phyloP scores from a whole-genome alignment of 306 rosid genomes.

The Begonia loranthoides region DNA sequence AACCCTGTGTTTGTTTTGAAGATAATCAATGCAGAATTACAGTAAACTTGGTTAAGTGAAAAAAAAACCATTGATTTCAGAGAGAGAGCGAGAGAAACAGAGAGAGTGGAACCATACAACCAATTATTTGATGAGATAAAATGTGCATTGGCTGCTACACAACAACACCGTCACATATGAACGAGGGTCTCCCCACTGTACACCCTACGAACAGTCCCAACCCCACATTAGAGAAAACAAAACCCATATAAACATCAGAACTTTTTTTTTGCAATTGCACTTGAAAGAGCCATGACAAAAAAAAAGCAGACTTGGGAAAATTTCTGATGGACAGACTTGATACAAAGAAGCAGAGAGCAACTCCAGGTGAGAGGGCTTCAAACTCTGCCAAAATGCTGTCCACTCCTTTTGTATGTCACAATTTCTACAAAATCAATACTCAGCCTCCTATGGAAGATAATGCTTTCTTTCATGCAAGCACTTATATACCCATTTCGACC shows the following conservation, averaged over 20 bases:
- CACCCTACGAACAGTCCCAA: slow-evolving; percentile 20
- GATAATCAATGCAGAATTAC: too few relatives aligned
- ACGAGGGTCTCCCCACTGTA: slow-evolving; percentile 18
- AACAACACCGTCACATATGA: not conserved
- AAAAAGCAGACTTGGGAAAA: too few relatives aligned
- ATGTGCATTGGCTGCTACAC: not conserved
- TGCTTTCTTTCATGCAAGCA: not conserved
- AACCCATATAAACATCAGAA: slow-evolving; percentile 6
- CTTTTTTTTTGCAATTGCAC: too few relatives aligned
- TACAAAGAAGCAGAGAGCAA: too few relatives aligned
- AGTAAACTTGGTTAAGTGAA: too few relatives aligned
- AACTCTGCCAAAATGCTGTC: too few relatives aligned
- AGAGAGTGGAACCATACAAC: not conserved
- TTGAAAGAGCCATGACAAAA: too few relatives aligned
- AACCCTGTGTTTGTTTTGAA: too few relatives aligned
- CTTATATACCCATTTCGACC: slow-evolving; percentile 2
- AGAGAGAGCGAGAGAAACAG: slow-evolving; percentile 10
- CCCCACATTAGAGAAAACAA: slow-evolving; percentile 14
- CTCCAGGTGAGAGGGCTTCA: too few relatives aligned
- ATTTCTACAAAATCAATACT: slow-evolving; percentile 20
- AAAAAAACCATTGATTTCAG: too few relatives aligned
- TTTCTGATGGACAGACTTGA: too few relatives aligned
- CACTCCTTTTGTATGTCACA: too few relatives aligned
- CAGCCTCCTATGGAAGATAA: slow-evolving; percentile 7
- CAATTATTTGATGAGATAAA: not conserved